Conservation (phyloP, 2,329 filamentous ascomycete species). For the Polytolypa hystricis region DNA sequence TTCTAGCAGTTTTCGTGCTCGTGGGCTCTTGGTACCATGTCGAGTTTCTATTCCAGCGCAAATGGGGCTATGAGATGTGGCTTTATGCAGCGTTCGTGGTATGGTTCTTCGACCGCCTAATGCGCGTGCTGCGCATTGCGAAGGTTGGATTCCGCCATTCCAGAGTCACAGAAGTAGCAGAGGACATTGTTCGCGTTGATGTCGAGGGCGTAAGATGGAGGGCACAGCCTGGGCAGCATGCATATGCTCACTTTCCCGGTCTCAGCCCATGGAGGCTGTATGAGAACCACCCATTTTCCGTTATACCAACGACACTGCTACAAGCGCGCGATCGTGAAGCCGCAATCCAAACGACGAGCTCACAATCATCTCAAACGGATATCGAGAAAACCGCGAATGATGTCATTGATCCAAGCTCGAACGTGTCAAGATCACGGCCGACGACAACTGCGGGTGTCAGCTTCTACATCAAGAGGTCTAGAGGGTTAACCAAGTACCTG, state of each 20-base stretch:
- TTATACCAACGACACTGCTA: too few species aligned
- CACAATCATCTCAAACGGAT: too few species aligned
- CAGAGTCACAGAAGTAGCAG: constrained; percentile 25
- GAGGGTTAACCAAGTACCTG: constrained; percentile 28
- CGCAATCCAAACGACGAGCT: too few species aligned
- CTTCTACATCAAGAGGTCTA: constrained; percentile 26
- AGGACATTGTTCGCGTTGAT: constrained; percentile 31
- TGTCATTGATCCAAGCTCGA: too few species aligned
- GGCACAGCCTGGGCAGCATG: constrained; percentile 24
- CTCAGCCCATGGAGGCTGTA: too few species aligned
- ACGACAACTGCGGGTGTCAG: constrained; percentile 30
- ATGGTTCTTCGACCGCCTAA: constrained; percentile 38
- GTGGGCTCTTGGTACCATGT: constrained; percentile 28
- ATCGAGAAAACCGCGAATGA: too few species aligned
- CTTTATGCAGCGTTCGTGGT: constrained; percentile 33
- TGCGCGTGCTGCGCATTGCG: constrained; percentile 29
- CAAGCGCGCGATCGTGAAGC: too few species aligned
- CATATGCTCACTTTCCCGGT: constrained; percentile 44
- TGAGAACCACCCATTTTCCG: too few species aligned
- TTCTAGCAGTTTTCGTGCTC: constrained; percentile 21
- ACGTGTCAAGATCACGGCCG: too few species aligned
- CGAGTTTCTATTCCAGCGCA: constrained; percentile 27
- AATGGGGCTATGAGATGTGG: constrained; percentile 41
- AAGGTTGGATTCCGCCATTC: constrained; percentile 29
- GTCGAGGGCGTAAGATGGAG: constrained; percentile 30